phyloP scores from a whole-genome alignment of 228 moss, liverwort and hornwort species.

The Sphagnum fallax region DNA sequence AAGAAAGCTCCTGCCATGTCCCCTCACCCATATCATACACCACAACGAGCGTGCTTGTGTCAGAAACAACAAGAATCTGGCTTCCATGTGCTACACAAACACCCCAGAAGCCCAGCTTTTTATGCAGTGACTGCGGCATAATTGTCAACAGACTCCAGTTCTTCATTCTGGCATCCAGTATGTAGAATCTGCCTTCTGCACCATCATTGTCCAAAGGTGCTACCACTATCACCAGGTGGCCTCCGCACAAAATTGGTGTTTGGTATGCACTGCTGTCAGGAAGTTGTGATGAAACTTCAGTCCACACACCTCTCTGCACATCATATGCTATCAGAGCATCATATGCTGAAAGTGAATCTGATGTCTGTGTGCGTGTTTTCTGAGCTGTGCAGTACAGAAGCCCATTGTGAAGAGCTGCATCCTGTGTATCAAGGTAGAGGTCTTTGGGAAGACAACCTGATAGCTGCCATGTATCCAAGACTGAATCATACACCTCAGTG shows the following conservation, averaged over 20 bases:
- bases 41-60: constrained; percentile 25
- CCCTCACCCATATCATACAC: constrained; percentile 17
- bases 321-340: background rate
- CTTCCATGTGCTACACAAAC: constrained; percentile 18
- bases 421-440: background rate
- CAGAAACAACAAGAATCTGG: constrained; percentile 23
- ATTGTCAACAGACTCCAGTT: constrained; percentile 30
- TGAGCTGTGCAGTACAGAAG: background rate
- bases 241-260: constrained; percentile 17
- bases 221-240: constrained; percentile 23
- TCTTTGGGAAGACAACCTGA: background rate
- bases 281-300: constrained; percentile 7
- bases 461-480: background rate
- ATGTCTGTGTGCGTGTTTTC: constrained; percentile 8
- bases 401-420: background rate
- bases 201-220: constrained; percentile 47
- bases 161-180: constrained; percentile 6
- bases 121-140: constrained; percentile 41
- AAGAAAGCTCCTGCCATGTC: constrained; percentile 22
- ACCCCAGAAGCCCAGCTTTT: constrained; percentile 33
- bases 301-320: background rate
- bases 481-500: background rate
- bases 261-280: constrained; percentile 36
- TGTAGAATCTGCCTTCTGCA: constrained; percentile 27
- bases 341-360: constrained; percentile 16